Conservation (phyloP, 306 rosid genomes). For the Alnus rubra region DNA sequence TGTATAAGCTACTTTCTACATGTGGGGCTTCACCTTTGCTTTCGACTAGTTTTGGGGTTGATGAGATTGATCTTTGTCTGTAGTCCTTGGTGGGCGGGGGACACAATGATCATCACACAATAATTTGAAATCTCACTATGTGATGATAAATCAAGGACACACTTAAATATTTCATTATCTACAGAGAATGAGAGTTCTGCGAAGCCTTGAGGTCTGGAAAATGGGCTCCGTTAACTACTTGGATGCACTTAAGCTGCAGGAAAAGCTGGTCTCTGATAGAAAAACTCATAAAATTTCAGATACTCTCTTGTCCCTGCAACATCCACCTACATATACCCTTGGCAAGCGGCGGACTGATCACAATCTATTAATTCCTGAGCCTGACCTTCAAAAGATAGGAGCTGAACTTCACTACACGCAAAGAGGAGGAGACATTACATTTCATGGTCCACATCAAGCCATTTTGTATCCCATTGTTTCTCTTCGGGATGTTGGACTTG, state of each 20-base stretch:
- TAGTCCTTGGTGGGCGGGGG: neutral
- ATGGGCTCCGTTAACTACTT: slow-evolving; percentile 69
- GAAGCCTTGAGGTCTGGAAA: slow-evolving; percentile 82
- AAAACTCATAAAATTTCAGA: slow-evolving; percentile 58
- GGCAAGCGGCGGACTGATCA: slow-evolving; percentile 83
- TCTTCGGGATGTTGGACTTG: slow-evolving; percentile 64
- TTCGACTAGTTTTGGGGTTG: neutral
- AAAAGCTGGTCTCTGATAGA: slow-evolving; percentile 64
- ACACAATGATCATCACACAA: neutral
- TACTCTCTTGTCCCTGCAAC: slow-evolving; percentile 72
- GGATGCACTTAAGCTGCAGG: slow-evolving; percentile 68
- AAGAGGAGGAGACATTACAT: slow-evolving; percentile 90
- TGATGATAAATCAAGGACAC: neutral
- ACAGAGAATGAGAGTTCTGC: slow-evolving; percentile 63
- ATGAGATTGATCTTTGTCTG: neutral
- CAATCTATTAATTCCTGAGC: slow-evolving; percentile 63
- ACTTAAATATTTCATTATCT: slow-evolving; percentile 24
- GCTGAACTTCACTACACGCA: slow-evolving; percentile 76
- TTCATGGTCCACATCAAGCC: slow-evolving; percentile 92
- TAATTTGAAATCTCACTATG: slow-evolving; percentile 12
- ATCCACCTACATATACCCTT: slow-evolving; percentile 83
- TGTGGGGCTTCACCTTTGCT: neutral
- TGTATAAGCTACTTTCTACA: neutral
- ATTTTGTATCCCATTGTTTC: slow-evolving; percentile 76
- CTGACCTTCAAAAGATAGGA: slow-evolving; percentile 64